These are phyloP conservation scores for Venturia aucupariae DNA, from an alignment of 2,329 filamentous ascomycete species.

Conservation along the genomic window DNA sequence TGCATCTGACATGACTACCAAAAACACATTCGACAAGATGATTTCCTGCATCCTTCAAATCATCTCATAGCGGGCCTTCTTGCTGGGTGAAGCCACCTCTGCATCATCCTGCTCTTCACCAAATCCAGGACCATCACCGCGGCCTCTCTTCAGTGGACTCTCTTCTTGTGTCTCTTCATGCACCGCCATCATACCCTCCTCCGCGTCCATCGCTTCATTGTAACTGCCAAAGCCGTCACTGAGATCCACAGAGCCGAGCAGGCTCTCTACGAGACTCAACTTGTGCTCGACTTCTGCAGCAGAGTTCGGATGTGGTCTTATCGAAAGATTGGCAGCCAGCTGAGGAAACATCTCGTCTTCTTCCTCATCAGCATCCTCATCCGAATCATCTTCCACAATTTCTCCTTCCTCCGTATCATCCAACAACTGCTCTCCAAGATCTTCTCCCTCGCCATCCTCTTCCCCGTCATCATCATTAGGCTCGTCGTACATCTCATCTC, in stretches of 20 bases:
- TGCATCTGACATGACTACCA: neutral
- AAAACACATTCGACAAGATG: too few relatives aligned
- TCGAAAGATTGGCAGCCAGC: neutral
- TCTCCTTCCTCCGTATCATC: slow-evolving; percentile 6
- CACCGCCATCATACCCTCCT: neutral
- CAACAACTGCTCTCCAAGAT: neutral
- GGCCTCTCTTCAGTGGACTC: neutral
- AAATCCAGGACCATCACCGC: neutral
- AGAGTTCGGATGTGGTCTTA: neutral
- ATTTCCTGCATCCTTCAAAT: neutral
- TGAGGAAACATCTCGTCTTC: neutral
- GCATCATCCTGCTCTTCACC: neutral
- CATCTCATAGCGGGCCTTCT: neutral
- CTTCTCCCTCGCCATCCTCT: neutral
- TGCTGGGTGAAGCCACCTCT: neutral
- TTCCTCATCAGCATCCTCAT: neutral
- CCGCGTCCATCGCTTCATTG: neutral
- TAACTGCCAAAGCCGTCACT: neutral
- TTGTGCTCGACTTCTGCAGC: neutral
- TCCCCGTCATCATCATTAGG: neutral
- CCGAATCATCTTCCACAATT: neutral
- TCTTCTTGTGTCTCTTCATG: neutral
- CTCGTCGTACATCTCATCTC: neutral
- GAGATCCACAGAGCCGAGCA: neutral
- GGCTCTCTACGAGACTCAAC: neutral